Base-by-base conservation (phyloP, 164 flowering plant genomes). In the Nelumbo lutea region DNA sequence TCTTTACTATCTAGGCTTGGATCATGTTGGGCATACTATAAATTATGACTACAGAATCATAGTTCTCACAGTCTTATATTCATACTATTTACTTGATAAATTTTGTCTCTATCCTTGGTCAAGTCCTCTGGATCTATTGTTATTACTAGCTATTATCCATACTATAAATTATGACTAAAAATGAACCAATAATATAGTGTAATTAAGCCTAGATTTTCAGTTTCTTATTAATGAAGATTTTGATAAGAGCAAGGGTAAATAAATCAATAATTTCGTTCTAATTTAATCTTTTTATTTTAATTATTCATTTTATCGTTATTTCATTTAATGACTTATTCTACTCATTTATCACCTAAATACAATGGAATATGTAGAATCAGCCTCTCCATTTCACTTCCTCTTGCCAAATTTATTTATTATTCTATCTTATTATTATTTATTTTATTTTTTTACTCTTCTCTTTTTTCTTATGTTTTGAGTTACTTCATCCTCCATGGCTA, bases 1-100 rank as follows among this genome's bases (percentile, higher is more conserved):
- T 80, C 99, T 92, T 76, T 97, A 92, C 83, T 95, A 92, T 82
- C 87, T 95, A 60, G 97, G 98, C 65, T 71, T 95, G 87, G 98
- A 95, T 83, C 98, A 95, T 84, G 91, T 92, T 80, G 98, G 98
- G 52, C 98, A 95, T 86, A 83, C 27, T 27, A 27, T 27, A 27
- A 27, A 27, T 27, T 27, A 27, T 27, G 27, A 27, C 27, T 27
- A 27, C 27, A 27, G 27, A 27, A 27, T 27, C 27, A 27, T 68
- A 44, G 39, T 53, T 66, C 50, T 78, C 44, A 60, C 48, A 14
- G 45, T 68, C 5, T 72, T 72, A 45, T 67, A 48, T 73, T 70
- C 5, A n/a, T 14, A 44, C 4, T 27, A 10, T 59, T 59, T 6
- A 15, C 60, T 15, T 57, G 40, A 15, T 60, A 39, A 27, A 15